A percentile compares a stretch with the other conserved stretches of the same genome.
Conservation (phyloP, 1,284 basidiomycete species). For the Coriolopsis trogii region DNA sequence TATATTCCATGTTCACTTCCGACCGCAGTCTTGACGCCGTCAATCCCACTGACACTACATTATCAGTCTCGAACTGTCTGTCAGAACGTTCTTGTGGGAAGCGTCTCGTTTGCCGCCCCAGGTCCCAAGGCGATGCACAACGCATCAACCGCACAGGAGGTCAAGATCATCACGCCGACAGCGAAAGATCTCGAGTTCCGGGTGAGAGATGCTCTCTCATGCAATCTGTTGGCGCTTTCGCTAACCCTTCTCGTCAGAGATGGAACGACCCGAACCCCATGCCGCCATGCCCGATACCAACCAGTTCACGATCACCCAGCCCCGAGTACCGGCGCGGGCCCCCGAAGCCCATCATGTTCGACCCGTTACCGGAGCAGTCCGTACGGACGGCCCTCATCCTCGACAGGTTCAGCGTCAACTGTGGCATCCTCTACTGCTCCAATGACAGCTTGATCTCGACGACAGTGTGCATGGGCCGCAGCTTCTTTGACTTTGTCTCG, state of each 20-base stretch:
- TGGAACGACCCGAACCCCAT: conserved; percentile 75
- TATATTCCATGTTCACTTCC: background rate
- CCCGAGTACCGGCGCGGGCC: conserved; percentile 14
- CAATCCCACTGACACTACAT: background rate
- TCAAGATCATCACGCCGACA: conserved; percentile 67
- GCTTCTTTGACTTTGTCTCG: conserved; percentile 74
- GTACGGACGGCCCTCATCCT: conserved; percentile 73
- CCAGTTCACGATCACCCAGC: conserved; percentile 18
- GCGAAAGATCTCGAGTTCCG: conserved; percentile 70
- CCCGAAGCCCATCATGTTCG: conserved; percentile 46
- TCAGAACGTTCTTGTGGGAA: conserved; percentile 72
- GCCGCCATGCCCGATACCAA: conserved; percentile 37
- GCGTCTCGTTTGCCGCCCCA: conserved; percentile 72
- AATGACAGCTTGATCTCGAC: conserved; percentile 68
- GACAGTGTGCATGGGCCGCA: conserved; percentile 58
- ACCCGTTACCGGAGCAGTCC: conserved; percentile 63
- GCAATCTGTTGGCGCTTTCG: background rate
- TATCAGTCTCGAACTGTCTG: conserved; percentile 61
- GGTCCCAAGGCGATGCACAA: conserved; percentile 74
- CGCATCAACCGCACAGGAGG: conserved; percentile 77
- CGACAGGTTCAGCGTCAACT: conserved; percentile 67
- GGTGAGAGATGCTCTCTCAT: conserved; percentile 45
- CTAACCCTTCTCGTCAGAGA: conserved; percentile 42
- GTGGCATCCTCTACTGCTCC: conserved; percentile 67
- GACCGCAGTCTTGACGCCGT: conserved; percentile 8